A percentile compares a stretch with the other conserved stretches of the same genome.
phyloP scores from a whole-genome alignment of 73 alveolate genomes.

The Tetrahymena borealis region DNA sequence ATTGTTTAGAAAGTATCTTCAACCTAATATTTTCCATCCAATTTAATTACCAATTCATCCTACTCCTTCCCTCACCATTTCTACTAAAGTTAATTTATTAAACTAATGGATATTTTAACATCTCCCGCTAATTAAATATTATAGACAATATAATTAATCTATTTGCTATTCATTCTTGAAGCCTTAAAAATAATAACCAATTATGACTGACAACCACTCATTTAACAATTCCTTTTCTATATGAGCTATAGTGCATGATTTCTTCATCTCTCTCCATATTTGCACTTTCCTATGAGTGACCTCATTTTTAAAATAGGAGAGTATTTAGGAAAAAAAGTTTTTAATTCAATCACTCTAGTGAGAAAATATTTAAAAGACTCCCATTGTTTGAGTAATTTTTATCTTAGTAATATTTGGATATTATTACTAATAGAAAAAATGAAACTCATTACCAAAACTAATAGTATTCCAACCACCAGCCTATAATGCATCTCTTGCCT shows the following conservation, averaged over 20 bases:
- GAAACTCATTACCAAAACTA: background rate
- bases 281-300: background rate
- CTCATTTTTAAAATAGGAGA: background rate
- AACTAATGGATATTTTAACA: too few species aligned
- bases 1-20: too few species aligned
- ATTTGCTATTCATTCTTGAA: background rate
- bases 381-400: too few species aligned
- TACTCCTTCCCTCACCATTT: too few species aligned
- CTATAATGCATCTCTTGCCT: too few species aligned
- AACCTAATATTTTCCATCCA: too few species aligned
- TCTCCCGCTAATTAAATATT: background rate
- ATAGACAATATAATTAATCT: background rate
- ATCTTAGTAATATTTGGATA: background rate
- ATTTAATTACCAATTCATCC: too few species aligned
- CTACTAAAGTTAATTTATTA: too few species aligned
- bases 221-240: background rate
- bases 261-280: background rate
- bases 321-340: background rate
- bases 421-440: background rate
- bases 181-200: background rate
- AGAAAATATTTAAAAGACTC: too few species aligned
- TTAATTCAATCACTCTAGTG: too few species aligned
- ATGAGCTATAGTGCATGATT: background rate
- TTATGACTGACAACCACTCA: background rate
- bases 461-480: too few species aligned